These are phyloP conservation scores for Neoboletus brunneissimus DNA, from an alignment of 768 basidiomycete species.

Conservation along the genomic window DNA sequence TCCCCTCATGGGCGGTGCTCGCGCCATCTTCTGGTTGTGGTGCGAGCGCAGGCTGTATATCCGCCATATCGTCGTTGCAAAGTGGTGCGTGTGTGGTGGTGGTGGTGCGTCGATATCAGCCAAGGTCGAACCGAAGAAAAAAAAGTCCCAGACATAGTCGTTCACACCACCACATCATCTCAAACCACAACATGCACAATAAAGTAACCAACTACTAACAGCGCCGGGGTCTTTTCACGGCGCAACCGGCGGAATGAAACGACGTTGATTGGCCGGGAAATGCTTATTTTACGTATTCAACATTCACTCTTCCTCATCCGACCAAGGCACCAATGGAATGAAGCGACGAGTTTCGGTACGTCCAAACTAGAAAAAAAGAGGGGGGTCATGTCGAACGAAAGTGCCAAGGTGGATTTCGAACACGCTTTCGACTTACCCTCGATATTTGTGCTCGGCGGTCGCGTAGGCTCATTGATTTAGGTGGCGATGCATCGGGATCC, in stretches of 20 bases:
- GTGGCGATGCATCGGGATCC: constrained; percentile 13
- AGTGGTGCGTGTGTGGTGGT: background rate
- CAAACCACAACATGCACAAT: background rate
- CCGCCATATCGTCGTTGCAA: constrained; percentile 27
- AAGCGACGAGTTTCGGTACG: constrained; percentile 29
- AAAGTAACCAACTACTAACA: background rate
- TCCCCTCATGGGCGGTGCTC: constrained; percentile 25
- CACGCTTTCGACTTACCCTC: constrained; percentile 14
- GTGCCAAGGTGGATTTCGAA: background rate
- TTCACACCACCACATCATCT: background rate
- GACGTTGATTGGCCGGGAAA: constrained; percentile 15
- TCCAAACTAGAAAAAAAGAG: constrained; percentile 23
- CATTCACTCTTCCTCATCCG: constrained; percentile 29
- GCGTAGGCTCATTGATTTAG: constrained; percentile 30
- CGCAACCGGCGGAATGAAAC: constrained; percentile 9
- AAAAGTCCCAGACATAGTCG: too few species aligned
- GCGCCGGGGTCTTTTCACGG: constrained; percentile 10
- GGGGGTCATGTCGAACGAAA: background rate
- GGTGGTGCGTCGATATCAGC: background rate
- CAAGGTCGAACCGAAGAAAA: too few species aligned
- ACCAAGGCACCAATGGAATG: constrained; percentile 30
- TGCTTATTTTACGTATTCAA: constrained; percentile 11
- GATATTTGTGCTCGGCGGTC: constrained; percentile 32
- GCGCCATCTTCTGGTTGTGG: constrained; percentile 41
- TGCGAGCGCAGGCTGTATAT: constrained; percentile 37